Evolutionary conservation across 148 eudicot genomes (phyloP).

Genomic region (Chenopodium quinoa): DNA sequence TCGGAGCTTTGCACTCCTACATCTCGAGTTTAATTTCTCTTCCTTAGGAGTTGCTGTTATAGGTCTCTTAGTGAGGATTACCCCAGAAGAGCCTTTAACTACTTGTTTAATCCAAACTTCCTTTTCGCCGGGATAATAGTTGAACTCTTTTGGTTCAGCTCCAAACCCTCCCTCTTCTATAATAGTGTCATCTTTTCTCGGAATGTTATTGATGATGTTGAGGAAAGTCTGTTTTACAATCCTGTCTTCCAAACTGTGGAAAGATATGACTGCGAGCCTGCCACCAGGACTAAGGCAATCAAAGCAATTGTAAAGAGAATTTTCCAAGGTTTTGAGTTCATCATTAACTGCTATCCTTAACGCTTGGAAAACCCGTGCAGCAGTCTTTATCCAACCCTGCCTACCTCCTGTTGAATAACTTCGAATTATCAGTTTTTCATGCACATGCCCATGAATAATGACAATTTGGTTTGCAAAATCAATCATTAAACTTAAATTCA

Average conservation of each 20-base stretch:
- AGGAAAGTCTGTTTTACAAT: constrained; percentile 94
- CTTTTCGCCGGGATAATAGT: constrained; percentile 21
- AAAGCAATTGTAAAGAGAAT: constrained; percentile 62
- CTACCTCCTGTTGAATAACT: constrained; percentile 60
- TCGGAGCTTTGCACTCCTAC: constrained; percentile 92
- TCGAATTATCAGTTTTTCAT: constrained; percentile 1
- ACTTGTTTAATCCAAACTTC: constrained; percentile 75
- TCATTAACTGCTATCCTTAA: constrained; percentile 95
- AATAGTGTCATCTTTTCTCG: constrained; percentile 16
- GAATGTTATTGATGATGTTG: constrained; percentile 39
- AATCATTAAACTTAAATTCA: background rate
- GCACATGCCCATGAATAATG: background rate
- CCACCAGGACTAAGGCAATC: constrained; percentile 84
- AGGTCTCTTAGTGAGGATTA: constrained; percentile 85
- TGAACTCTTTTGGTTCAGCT: constrained; percentile 12
- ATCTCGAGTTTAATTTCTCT: constrained; percentile 71
- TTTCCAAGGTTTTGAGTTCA: constrained; percentile 72
- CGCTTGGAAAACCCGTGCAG: constrained; percentile 97
- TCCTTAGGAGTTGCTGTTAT: constrained; percentile 71
- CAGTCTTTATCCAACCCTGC: constrained; percentile 99
- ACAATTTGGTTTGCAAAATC: background rate
- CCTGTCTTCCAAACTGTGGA: constrained; percentile 97
- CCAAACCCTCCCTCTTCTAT: constrained; percentile 4
- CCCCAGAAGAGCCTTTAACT: constrained; percentile 55
- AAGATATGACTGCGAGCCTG: constrained; percentile 93